Conservation (phyloP, 306 rosid genomes). For the Cucurbita moschata region DNA sequence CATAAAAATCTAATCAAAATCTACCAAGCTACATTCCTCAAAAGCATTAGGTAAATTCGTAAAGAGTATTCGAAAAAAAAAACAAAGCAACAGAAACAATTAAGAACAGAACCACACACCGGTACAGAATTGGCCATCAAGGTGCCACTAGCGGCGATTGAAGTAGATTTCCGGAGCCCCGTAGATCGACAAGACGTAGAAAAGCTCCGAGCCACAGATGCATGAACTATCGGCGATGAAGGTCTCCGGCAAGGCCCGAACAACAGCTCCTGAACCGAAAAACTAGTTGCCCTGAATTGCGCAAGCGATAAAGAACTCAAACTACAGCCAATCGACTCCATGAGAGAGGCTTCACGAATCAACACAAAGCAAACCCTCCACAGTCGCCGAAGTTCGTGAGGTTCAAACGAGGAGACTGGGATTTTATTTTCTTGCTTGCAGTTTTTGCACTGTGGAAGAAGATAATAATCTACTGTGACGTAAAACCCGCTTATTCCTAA, state of each 20-base stretch:
- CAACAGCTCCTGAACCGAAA: constrained; percentile 1
- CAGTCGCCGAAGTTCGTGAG: not conserved
- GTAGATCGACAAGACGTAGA: constrained; percentile 6
- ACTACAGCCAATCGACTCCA: not conserved
- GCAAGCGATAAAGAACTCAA: not conserved
- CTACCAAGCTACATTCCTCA: not conserved
- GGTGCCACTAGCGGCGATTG: constrained; percentile 21
- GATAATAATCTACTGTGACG: not conserved
- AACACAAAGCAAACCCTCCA: not conserved
- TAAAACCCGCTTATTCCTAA: not conserved
- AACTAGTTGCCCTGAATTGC: not conserved
- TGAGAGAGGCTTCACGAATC: not conserved
- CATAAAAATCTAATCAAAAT: not conserved
- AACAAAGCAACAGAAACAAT: too few relatives aligned
- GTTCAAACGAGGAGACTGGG: not conserved
- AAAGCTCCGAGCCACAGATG: constrained; percentile 16
- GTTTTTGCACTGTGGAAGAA: not conserved
- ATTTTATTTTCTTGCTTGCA: not conserved
- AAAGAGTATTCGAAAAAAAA: too few relatives aligned
- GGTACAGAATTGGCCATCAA: constrained; percentile 48
- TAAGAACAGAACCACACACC: constrained; percentile 16
- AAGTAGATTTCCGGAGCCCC: constrained; percentile 18
- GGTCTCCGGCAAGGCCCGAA: constrained; percentile 12
- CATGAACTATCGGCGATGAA: not conserved
- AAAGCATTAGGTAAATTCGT: not conserved